Conservation (phyloP, 805 yeast genomes). For the Sugiyamaella americana region DNA sequence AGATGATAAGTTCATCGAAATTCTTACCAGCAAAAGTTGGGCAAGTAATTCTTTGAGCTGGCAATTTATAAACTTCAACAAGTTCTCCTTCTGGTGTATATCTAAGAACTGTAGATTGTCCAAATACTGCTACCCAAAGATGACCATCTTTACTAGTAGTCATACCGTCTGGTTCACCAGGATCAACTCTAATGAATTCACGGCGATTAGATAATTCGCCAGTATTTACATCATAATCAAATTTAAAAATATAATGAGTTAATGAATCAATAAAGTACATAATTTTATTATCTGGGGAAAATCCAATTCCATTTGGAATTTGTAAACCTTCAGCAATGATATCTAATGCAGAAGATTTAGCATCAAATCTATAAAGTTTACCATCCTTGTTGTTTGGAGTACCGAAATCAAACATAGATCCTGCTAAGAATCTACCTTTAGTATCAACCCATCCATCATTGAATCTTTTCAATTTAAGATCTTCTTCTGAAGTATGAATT, state of each 20-base stretch:
- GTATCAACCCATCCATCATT: conserved; percentile 83
- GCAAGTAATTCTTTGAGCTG: conserved; percentile 57
- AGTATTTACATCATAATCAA: conserved; percentile 37
- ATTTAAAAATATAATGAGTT: conserved; percentile 42
- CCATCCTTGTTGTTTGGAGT: conserved; percentile 41
- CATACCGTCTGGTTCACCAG: conserved; percentile 74
- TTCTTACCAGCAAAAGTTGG: conserved; percentile 61
- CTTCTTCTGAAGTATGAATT: conserved; percentile 14
- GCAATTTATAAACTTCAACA: conserved; percentile 47
- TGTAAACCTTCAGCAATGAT: conserved; percentile 37
- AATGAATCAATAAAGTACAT: conserved; percentile 52
- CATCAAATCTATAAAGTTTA: conserved; percentile 40
- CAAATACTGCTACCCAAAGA: conserved; percentile 64
- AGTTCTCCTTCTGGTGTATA: conserved; percentile 46
- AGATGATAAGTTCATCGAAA: conserved; percentile 54
- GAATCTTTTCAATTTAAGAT: conserved; percentile 40
- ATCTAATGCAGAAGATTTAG: conserved; percentile 7
- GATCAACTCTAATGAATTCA: conserved; percentile 34
- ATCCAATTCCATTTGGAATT: conserved; percentile 71
- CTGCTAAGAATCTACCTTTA: conserved; percentile 71
- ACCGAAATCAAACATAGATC: conserved; percentile 50
- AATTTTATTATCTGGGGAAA: conserved; percentile 38
- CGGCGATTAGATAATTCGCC: conserved; percentile 36
- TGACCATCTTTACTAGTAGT: conserved; percentile 48
- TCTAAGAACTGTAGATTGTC: conserved; percentile 51